These are phyloP conservation scores for Eucalyptus sp. DNA, from an alignment of 345 rosid species.

Conservation along the genomic window DNA sequence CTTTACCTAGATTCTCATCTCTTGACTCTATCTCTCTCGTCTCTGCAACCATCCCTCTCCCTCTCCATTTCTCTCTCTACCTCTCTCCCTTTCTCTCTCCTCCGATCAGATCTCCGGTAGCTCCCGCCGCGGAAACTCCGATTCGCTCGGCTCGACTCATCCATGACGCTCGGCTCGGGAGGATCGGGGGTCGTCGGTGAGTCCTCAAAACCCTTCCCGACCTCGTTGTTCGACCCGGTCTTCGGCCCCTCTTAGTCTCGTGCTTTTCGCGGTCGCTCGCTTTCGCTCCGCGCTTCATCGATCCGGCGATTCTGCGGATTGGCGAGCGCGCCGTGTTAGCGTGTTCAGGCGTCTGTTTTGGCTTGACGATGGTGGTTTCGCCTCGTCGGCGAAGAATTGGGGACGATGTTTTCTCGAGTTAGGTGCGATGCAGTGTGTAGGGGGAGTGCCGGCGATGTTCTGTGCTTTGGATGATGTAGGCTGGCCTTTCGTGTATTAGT, in stretches of 20 bases:
- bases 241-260: neutral
- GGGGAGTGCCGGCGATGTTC: neutral
- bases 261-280: neutral
- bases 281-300: neutral
- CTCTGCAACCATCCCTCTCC: neutral
- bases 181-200: slow-evolving; percentile 2
- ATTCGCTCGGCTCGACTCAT: neutral
- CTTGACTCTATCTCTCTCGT: neutral
- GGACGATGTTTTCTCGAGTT: neutral
- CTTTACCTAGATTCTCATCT: neutral
- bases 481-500: neutral
- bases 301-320: neutral
- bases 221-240: neutral
- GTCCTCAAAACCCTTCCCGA: neutral
- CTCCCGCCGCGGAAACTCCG: neutral
- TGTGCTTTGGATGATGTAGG: neutral
- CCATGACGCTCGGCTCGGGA: slow-evolving; percentile 2
- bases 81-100: neutral
- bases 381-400: neutral
- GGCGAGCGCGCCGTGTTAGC: neutral
- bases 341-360: neutral
- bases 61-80: neutral
- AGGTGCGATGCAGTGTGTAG: neutral
- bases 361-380: neutral
- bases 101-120: neutral